Evolutionary conservation across 352 stramenopile genomes (phyloP), one percentile per base, ranked within the genome.

Genomic region (Phytopythium aichiense): DNA sequence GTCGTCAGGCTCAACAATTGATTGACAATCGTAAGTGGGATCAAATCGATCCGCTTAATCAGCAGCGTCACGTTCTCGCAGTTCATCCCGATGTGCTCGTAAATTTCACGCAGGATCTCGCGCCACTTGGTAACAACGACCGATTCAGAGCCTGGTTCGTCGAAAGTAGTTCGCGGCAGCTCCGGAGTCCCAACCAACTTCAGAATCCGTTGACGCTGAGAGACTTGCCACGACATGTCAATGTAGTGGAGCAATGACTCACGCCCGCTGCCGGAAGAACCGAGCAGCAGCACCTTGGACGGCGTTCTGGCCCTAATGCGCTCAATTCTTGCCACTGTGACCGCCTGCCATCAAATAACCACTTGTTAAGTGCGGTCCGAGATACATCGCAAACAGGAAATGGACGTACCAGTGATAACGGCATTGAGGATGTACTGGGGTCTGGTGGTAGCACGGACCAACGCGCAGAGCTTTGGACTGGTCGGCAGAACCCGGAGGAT

Each of bases 1-100:
- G 73, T 58, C 54, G 91, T 75, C 7, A 93, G 63, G 13, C 61
- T 63, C 30, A 87, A 52, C 3, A 93, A 31, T 16, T 91, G 71
- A 30, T 61, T 80, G 3, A 85, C 9, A 2, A 87, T 65, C 0
- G 3, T 7, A 2, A 45, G 7, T 3, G 84, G 70, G 13, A 88
- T 64, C n/a, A 74, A 31, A 7, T 88, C 62, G 0, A 88, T 20
- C 2, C 67, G 71, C 50, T 89, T 81, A 2, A 91, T 63, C 2
- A 91, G 28, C 12, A 93, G 65, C 3, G 81, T 91, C 33, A 87
- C 73, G 23, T 81, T 67, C 22, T 80, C 65, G 9, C 75, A 83
- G 28, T 76, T 69, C 9, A 91, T 72, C 0, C 84, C 81, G 6
- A 90, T 67, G 23, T 64, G 73, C 11, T 80, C 65, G 58, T 88